phyloP scores from a whole-genome alignment of 306 rosid species.

The Vigna hirtella region DNA sequence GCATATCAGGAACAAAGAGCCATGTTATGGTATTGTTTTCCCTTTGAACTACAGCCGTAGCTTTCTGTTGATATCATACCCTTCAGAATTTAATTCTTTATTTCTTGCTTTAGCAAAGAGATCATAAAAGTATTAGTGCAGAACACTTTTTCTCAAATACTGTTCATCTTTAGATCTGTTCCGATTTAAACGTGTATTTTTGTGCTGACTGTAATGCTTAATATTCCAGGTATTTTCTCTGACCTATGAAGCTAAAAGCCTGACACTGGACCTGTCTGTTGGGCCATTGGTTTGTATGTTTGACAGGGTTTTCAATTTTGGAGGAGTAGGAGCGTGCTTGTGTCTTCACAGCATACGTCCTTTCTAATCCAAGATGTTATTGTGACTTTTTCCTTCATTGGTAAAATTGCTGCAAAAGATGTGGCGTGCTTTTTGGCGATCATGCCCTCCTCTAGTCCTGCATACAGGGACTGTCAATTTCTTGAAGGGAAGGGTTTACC shows the following conservation, averaged over 20 bases:
- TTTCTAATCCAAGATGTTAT: slow-evolving; percentile 48
- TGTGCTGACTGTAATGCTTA: slow-evolving; percentile 73
- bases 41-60: background rate
- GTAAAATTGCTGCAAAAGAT: slow-evolving; percentile 30
- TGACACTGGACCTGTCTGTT: slow-evolving; percentile 80
- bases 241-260: slow-evolving; percentile 93
- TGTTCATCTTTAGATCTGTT: slow-evolving; percentile 39
- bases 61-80: slow-evolving; percentile 1
- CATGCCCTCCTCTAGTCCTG: slow-evolving; percentile 37
- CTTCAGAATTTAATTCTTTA: slow-evolving; percentile 17
- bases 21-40: slow-evolving; percentile 11
- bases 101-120: slow-evolving; percentile 5
- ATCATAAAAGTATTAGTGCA: background rate
- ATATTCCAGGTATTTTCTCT: slow-evolving; percentile 99
- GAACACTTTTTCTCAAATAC: slow-evolving; percentile 4
- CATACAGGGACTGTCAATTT: slow-evolving; percentile 27
- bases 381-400: slow-evolving; percentile 42
- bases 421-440: slow-evolving; percentile 20
- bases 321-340: slow-evolving; percentile 53
- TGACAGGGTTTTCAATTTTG: slow-evolving; percentile 69
- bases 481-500: slow-evolving; percentile 30
- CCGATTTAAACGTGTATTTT: slow-evolving; percentile 28
- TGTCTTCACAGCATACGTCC: slow-evolving; percentile 50
- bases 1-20: slow-evolving; percentile 4
- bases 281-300: slow-evolving; percentile 91